Conservation (phyloP, 2,329 filamentous ascomycete genomes). For the Paracoccidioides lutzii region DNA sequence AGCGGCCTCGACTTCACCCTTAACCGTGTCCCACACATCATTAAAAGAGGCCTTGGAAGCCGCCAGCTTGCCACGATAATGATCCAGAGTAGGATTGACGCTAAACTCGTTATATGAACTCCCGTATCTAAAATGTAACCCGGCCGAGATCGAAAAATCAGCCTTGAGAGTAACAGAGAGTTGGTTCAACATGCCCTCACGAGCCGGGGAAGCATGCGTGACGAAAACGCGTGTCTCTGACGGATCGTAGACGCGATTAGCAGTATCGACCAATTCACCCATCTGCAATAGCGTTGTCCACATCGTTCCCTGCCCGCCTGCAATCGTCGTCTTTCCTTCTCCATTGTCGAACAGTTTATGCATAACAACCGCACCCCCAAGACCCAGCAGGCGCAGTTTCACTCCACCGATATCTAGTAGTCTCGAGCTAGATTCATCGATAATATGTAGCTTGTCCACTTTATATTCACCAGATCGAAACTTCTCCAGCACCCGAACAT, state of each 20-base stretch:
- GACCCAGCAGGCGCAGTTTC: conserved; percentile 82
- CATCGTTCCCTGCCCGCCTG: conserved; percentile 96
- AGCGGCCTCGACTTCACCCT: conserved; percentile 85
- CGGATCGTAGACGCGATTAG: conserved; percentile 94
- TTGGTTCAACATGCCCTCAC: conserved; percentile 93
- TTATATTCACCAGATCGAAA: conserved; percentile 97
- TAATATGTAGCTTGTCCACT: conserved; percentile 92
- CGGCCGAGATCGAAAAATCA: conserved; percentile 94
- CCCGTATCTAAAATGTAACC: conserved; percentile 94
- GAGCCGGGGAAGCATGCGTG: conserved; percentile 90
- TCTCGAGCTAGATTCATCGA: conserved; percentile 94
- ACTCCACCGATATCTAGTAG: conserved; percentile 89
- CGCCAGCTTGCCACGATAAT: conserved; percentile 95
- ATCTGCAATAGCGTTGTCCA: conserved; percentile 98
- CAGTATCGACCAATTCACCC: conserved; percentile 94
- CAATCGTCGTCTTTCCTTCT: conserved; percentile 93
- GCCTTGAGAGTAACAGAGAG: conserved; percentile 94
- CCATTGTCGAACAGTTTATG: conserved; percentile 99
- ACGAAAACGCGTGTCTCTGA: conserved; percentile 95
- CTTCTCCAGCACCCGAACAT: conserved; percentile 93
- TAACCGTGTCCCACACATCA: conserved; percentile 98
- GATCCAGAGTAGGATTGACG: conserved; percentile 92
- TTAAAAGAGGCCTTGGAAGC: conserved; percentile 98
- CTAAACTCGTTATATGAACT: conserved; percentile 99
- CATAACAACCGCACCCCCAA: conserved; percentile 96